Base-by-base conservation (phyloP, 352 stramenopile genomes). In the Pythium sp. region DNA sequence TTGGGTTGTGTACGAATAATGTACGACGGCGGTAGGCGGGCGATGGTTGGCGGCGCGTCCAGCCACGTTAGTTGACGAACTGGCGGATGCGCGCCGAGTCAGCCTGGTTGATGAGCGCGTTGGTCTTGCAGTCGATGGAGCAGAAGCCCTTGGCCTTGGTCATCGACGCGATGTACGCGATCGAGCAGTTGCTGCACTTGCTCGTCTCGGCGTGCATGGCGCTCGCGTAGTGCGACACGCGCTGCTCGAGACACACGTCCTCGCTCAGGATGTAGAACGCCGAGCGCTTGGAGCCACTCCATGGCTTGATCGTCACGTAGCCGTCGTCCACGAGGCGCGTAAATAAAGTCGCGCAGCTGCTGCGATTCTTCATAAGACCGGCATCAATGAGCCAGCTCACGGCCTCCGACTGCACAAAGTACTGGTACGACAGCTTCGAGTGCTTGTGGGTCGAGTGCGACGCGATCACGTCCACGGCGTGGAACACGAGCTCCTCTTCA, bases 91-190 rank as follows among this genome's bases (percentile, higher is more conserved):
- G 81, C 54, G 82, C 85, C 68, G 85, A 88, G 74, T 93, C 85
- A 5, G 80, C 82, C 60, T 87, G 77, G 72, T 67, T 91, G 74
- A 93, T 85, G 64, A 89, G 70, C 54, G 87, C 74, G 71, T 92
- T 93, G 32, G 85, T 94, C 76, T 94, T 94, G 78, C 87, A 94
- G 78, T 94, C 87, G 65, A 94, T 92, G 4, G 82, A 93, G 76
- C 85, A 94, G 65, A 94, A 94, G 58, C 83, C 85, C n/a, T 81
- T 81, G 20, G 70, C 76, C 2, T 81, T 75, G n/a, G 85, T 78
- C 53, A 90, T 64, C 41, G 75, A 76, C 70, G 88, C 83, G 61
- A 93, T 74, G 72, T 82, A 94, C 62, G 79, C 86, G 71, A 86
- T 80, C 58, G 81, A 66, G 80, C 87, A 94, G 74, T 94, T 94